Evolutionary conservation across 176 grass and related monocot genomes (phyloP).

Genomic region (Otatea glauca): DNA sequence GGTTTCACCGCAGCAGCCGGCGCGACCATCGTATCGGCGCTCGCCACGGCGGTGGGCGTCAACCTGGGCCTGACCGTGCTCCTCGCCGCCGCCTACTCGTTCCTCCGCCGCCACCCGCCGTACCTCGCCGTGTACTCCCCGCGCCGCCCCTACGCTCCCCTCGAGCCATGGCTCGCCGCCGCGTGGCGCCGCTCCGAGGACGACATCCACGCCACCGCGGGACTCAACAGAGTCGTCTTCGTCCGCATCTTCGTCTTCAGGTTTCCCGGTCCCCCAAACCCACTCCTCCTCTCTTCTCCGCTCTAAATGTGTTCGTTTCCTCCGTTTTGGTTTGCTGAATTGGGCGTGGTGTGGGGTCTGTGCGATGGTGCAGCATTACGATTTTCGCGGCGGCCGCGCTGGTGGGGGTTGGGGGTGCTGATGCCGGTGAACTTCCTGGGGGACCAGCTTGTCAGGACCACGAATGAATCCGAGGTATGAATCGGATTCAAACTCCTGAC

Average conservation of each 20-base stretch:
- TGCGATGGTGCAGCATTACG: too few relatives aligned
- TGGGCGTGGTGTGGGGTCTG: not conserved
- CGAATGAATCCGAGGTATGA: too few relatives aligned
- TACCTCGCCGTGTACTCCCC: constrained; percentile 71
- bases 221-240: constrained; percentile 89
- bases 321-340: constrained; percentile 1
- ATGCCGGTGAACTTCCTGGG: too few relatives aligned
- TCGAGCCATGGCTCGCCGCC: constrained; percentile 53
- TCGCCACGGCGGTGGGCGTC: constrained; percentile 84
- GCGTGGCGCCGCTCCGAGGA: constrained; percentile 79
- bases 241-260: constrained; percentile 92
- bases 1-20: not conserved
- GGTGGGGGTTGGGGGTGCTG: too few relatives aligned
- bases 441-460: too few relatives aligned
- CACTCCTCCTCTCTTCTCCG: not conserved
- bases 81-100: constrained; percentile 70
- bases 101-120: constrained; percentile 58
- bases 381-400: too few relatives aligned
- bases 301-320: not conserved
- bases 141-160: constrained; percentile 64
- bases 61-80: constrained; percentile 79
- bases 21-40: constrained; percentile 87
- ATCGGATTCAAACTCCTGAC: too few relatives aligned
- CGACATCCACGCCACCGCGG: constrained; percentile 65
- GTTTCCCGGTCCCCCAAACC: not conserved